Evolutionary conservation across 441 rosid species (phyloP), one percentile per base, ranked within the genome.

Genomic region (Croton setiger): DNA sequence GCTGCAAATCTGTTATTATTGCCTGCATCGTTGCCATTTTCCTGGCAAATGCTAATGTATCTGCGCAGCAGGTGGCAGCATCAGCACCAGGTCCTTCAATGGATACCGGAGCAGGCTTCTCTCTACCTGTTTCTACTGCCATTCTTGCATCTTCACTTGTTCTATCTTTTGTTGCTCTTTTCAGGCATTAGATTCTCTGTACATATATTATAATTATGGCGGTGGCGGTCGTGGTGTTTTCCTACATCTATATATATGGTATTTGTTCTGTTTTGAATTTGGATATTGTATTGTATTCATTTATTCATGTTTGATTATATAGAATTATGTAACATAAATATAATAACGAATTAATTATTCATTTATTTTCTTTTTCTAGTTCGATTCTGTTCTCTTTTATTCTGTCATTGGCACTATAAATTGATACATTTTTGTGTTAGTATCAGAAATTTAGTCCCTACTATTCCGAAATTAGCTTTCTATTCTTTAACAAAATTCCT

Each of bases 41-140:
- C 57, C 15, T 65, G 63, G 81, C 77, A 6, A 60, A 75, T 15
- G 39, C 74, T 7, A 70, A 73, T 1, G 78, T 74, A 1, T 73
- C 72, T 5, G 54, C 74, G 8, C 71, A 72, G 48, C 6, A n/a
- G 21, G n/a, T n/a, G n/a, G n/a, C n/a, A n/a, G 75, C 79, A 0
- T 71, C 64, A 12, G 62, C 79, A 0, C 81, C 79, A 54, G 62
- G 74, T n/a, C 81, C 81, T n/a, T n/a, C n/a, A n/a, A n/a, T n/a
- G 72, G 77, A 68, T 27, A 64, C 79, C 4, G 81, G 80, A 49
- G 68, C 70, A 0, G 74, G 72, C 12, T 70, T 68, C 41, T 75
- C 76, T 43, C 47, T 56, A 5, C 75, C 73, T 1, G 72, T 64
- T 52, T 71, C 80, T 10, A 43, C 18, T 52, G 39, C 60, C 10